Base-by-base conservation (phyloP, 805 yeast species). In the Candida sphagnicola region DNA sequence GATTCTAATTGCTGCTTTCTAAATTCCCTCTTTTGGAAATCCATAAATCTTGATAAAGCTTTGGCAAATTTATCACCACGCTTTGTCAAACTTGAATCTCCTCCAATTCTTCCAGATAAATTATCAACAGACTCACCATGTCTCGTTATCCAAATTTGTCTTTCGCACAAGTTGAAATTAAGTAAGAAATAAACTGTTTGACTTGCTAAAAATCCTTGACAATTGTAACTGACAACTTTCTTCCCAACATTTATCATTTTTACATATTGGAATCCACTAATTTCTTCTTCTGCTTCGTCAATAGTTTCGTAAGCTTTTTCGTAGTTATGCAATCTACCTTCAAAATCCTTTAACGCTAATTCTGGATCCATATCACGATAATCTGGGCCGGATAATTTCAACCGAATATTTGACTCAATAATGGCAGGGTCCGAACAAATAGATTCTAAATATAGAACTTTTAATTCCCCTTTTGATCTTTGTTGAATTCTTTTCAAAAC, bases 201-300 rank as follows among this genome's bases (percentile, higher is more conserved):
- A 2, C 96, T 89, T 0, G 96, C 91, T 38, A 91, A 66, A 53
- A 88, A 93, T 0, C 82, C 82, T 52, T 86, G 86, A 41, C 91
- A 85, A 54, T 90, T 88, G 58, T 83, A 90, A 24, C 96, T 87
- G 38, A 91, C 95, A 28, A 91, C 88, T 59, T 91, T 93, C 52
- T 86, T 80, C 5, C 99, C 98, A 8, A 90, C 97, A 59, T 91
- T 91, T 40, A 91, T 88, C 95, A 91, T 89, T 60, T 91, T 89
- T 47, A 90, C 86, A 53, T 89, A 93, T 57, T 87, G 96, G 51
- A 80, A 80, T 11, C 77, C 77, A 13, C 70, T 74, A 28, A 83
- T 66, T 39, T 75, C 77, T 53, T 83, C 91, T 49, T 84, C 91
- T 14, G 70, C 75, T 32, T 86, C 95, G 46, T 85, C 95, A 26